Base-by-base conservation (phyloP, 768 basidiomycete species). In the Astraeus odoratus region DNA sequence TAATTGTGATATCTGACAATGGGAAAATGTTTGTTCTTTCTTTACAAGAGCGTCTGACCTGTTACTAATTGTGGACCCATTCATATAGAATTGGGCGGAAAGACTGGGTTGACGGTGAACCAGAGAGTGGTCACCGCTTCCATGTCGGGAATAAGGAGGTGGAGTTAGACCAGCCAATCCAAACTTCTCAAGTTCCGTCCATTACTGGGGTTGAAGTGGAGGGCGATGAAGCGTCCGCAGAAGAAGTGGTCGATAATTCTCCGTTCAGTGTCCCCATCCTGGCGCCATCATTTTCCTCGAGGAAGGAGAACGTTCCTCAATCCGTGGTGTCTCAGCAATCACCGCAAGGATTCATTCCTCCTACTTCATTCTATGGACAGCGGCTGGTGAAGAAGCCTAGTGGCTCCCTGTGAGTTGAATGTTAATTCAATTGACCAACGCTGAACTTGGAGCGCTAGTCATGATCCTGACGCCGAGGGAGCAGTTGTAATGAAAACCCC, bases 401-500 rank as follows among this genome's bases (percentile, higher is more conserved):
- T 35, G 60, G 52, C 3, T 68, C 72, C 2, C 49, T 81, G 84
- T 85, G 54, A 46, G 78, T 64, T n/a, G 24, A 30, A 18, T 19
- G 12, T 7, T 19, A 9, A 6, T 35, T 19, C 5, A 24, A 4
- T 7, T 9, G 5, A 29, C 44, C 49, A 24, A 42, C 25, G 36
- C 23, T 33, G 40, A 38, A 33, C 35, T 30, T 36, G 5, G 12
- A 29, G 16, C 33, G 33, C 26, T 34, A 91, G 88, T 47, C 82
- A 91, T 60, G 82, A 95, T 58, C 89, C 95, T 3, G 63, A 75
- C 5, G 78, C 74, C 1, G 77, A 81, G 42, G 83, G 77, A 3
- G 92, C 93, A 0, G 66, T 98, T 7, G 83, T 97, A 4, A 88
- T 99, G 90, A 85, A 82, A 53, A 64, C 74, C 4, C 91, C 92